Base-by-base conservation (phyloP, 306 rosid species). In the Hippophae gyantsensis region DNA sequence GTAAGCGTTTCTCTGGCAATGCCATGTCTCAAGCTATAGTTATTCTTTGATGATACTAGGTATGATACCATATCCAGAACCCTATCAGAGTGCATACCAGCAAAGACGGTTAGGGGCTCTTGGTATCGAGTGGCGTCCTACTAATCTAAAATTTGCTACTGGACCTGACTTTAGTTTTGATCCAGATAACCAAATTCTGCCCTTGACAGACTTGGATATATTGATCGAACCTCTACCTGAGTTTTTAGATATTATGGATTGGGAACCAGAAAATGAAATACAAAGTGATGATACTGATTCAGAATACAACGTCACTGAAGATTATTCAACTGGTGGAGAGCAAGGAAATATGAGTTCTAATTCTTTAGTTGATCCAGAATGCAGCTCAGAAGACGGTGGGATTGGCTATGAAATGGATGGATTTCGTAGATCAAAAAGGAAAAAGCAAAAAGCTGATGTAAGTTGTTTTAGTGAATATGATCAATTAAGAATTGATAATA, bases 161-260 rank as follows among this genome's bases (percentile, higher is more conserved):
- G 99, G 97, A 67, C 95, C 97, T 60, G 99, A 88, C 77, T 93
- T 93, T 81, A 93, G 79, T 74, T 71, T 84, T 63, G 97, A 88
- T 60, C 99, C 93, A 2, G 95, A 84, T 26, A 84, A 65, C 79
- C 97, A 88, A 54, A 84, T 93, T 88, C 72, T 93, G 69, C 97
- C 99, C 42, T 77, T 93, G 84, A 89, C 79, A 58, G 97, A 93
- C 62, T 72, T 93, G 79, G 99, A 93, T 75, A 42, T 86, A 64
- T 72, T 82, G 66, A 32, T 56, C 52, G 97, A 93, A 68, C 94
- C 94, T 6, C 71, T 84, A 63, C 97, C 97, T 8, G 99, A 84
- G 74, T 76, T 93, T 66, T 69, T 76, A 54, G 96, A 93, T 73
- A 87, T 74, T 42, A 82, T 88, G 90, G 95, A 88, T 56, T 88